Base-by-base conservation (phyloP, 208 protist genomes). In the Acanthamoeba healyi region DNA sequence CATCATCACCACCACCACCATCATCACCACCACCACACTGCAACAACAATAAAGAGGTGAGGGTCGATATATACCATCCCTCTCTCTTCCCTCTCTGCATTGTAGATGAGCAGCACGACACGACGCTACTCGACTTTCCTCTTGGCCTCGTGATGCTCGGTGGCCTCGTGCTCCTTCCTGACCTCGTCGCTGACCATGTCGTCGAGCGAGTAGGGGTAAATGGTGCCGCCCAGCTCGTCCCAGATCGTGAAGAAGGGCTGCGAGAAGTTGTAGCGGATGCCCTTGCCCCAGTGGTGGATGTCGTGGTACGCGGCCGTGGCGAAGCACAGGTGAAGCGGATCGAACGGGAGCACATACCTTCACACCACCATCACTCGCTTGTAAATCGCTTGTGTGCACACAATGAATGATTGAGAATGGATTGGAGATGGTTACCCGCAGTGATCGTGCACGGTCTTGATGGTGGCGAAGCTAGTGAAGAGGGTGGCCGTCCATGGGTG, bases 181-280 rank as follows among this genome's bases (percentile, higher is more conserved):
- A 46, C 34, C 70, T 79, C 70, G 17, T 79, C 70, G 70, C 70
- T 79, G 15, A 79, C 38, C 70, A 79, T 79, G 36, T 79, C 70
- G 70, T 79, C 70, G 70, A 79, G 70, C 17, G 32, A 42, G 70
- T 79, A 79, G 34, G 70, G 70, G 38, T 79, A 79, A 19, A 79
- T 42, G 10, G 87, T 92, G 72, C 87, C 87, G 54, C 65, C 65
- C 40, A 92, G 40, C 46, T 77, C 72, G 87, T 92, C 87, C 87
- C 87, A 92, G 87, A 92, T 56, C 6, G 87, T 92, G 87, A 92
- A 92, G 87, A 81, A 92, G 26, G 87, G 87, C 87, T 92, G 87
- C 46, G 87, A 92, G 87, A 92, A 92, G 87, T 92, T 92, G 87
- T 77, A 92, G 6, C 72, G 65, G 32, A 92, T 70, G 65, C 87